Evolutionary conservation across 2,329 filamentous ascomycete species (phyloP).

Genomic region (Penicillium verrucosum): DNA sequence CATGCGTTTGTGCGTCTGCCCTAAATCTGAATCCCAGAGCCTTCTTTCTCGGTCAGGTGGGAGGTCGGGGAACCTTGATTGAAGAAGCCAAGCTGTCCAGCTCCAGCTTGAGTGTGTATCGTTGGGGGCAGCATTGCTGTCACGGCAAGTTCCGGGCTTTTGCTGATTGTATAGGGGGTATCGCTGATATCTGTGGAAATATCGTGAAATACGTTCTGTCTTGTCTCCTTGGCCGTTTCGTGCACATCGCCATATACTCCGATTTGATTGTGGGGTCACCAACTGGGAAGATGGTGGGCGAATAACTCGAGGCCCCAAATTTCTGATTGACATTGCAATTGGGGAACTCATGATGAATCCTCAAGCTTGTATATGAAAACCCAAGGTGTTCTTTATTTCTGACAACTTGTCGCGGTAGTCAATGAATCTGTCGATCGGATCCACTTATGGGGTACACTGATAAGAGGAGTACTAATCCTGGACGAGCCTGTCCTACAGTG

Average conservation of each 20-base stretch:
- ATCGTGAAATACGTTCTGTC: slow-evolving; percentile 7
- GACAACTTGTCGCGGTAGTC: not conserved
- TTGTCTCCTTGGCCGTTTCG: slow-evolving; percentile 11
- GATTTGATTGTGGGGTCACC: slow-evolving; percentile 4
- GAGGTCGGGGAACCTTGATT: slow-evolving; percentile 10
- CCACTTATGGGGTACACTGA: not conserved
- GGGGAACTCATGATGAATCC: slow-evolving; percentile 17
- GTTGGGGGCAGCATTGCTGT: slow-evolving; percentile 7
- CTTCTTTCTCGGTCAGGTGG: slow-evolving; percentile 7
- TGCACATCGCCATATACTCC: slow-evolving; percentile 12
- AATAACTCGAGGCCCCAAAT: slow-evolving; percentile 1
- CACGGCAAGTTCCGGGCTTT: slow-evolving; percentile 3
- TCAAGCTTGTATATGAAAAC: not conserved
- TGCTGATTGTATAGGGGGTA: slow-evolving; percentile 8
- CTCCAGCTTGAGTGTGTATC: not conserved
- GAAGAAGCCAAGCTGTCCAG: slow-evolving; percentile 6
- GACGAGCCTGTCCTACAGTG: not conserved
- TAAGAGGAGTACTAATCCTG: not conserved
- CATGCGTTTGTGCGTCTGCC: slow-evolving; percentile 32
- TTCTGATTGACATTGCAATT: slow-evolving; percentile 8
- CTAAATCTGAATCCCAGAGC: slow-evolving; percentile 23
- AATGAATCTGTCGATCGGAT: not conserved
- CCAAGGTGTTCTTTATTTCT: not conserved
- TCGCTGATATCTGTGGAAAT: slow-evolving; percentile 9
- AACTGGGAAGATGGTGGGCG: slow-evolving; percentile 12